These are phyloP conservation scores for Amoebophrya sp. DNA, from an alignment of 169 alveolate species.

Conservation along the genomic window DNA sequence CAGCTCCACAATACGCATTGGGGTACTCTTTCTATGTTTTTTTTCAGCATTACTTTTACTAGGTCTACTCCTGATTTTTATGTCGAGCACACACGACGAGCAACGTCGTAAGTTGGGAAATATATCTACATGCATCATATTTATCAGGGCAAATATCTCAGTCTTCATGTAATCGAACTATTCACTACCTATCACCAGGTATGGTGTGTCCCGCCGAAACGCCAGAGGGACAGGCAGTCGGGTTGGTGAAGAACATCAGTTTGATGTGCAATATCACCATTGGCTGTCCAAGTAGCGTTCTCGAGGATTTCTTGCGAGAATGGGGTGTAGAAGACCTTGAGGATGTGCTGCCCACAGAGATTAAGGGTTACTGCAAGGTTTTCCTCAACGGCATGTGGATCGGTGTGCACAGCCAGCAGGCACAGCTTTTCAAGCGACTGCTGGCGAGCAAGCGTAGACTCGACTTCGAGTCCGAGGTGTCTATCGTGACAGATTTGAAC, in stretches of 20 bases:
- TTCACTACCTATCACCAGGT: too few relatives aligned
- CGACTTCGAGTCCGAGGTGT: slow-evolving; percentile 86
- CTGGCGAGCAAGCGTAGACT: slow-evolving; percentile 80
- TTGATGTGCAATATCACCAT: slow-evolving; percentile 95
- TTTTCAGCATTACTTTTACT: too few relatives aligned
- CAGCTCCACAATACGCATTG: slow-evolving; percentile 99
- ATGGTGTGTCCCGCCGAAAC: slow-evolving; percentile 99
- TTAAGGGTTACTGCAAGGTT: slow-evolving; percentile 56
- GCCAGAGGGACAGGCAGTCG: slow-evolving; percentile 99
- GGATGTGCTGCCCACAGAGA: slow-evolving; percentile 52
- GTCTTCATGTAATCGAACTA: too few relatives aligned
- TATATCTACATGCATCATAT: not conserved
- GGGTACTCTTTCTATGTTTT: too few relatives aligned
- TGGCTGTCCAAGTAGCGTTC: slow-evolving; percentile 63
- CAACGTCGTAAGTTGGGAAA: not conserved
- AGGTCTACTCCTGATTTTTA: too few relatives aligned
- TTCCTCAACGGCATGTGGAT: slow-evolving; percentile 84
- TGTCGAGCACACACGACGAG: too few relatives aligned
- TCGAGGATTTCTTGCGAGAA: slow-evolving; percentile 60
- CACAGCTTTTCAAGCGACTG: slow-evolving; percentile 72
- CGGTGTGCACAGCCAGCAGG: slow-evolving; percentile 83
- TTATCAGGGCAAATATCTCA: too few relatives aligned
- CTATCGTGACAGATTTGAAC: slow-evolving; percentile 87
- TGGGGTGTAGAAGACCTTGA: slow-evolving; percentile 60
- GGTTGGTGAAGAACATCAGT: slow-evolving; percentile 97